phyloP scores from a whole-genome alignment of 1,284 basidiomycete species.

The Malassezia equina region DNA sequence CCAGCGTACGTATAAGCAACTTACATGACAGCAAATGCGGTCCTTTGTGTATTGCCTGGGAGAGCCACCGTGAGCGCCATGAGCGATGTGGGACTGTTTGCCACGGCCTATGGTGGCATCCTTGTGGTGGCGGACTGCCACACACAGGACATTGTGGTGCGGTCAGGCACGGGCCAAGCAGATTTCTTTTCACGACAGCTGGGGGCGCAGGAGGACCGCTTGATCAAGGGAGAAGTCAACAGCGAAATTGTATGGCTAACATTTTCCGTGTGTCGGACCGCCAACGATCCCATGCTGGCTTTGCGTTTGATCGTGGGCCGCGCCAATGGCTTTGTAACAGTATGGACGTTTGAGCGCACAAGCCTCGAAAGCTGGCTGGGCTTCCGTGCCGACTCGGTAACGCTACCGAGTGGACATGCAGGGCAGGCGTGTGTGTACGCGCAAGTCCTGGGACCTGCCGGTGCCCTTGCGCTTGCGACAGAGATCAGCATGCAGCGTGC shows the following conservation, averaged over 20 bases:
- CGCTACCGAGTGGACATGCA: background rate
- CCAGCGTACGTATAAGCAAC: slow-evolving; percentile 19
- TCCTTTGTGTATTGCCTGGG: slow-evolving; percentile 33
- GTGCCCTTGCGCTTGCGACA: slow-evolving; percentile 6
- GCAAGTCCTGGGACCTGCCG: slow-evolving; percentile 26
- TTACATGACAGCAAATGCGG: slow-evolving; percentile 20
- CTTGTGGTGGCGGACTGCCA: slow-evolving; percentile 38
- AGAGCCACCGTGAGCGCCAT: slow-evolving; percentile 25
- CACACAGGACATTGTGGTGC: slow-evolving; percentile 31
- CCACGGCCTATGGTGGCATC: slow-evolving; percentile 30
- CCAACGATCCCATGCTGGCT: slow-evolving; percentile 26
- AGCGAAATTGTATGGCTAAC: slow-evolving; percentile 24
- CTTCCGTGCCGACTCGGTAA: slow-evolving; percentile 8
- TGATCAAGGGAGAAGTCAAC: slow-evolving; percentile 28
- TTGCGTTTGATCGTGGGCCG: slow-evolving; percentile 33
- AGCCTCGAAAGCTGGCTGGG: slow-evolving; percentile 30
- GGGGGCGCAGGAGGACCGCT: slow-evolving; percentile 18
- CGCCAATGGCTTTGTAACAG: slow-evolving; percentile 25
- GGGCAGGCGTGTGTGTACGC: slow-evolving; percentile 3
- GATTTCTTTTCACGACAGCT: slow-evolving; percentile 7
- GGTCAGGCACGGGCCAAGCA: slow-evolving; percentile 32
- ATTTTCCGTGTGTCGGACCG: slow-evolving; percentile 32
- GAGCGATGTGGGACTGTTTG: slow-evolving; percentile 37
- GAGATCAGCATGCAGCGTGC: slow-evolving; percentile 7
- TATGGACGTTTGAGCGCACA: slow-evolving; percentile 35